Base-by-base conservation (phyloP, 495 filamentous ascomycete species). In the Monascus purpureus region DNA sequence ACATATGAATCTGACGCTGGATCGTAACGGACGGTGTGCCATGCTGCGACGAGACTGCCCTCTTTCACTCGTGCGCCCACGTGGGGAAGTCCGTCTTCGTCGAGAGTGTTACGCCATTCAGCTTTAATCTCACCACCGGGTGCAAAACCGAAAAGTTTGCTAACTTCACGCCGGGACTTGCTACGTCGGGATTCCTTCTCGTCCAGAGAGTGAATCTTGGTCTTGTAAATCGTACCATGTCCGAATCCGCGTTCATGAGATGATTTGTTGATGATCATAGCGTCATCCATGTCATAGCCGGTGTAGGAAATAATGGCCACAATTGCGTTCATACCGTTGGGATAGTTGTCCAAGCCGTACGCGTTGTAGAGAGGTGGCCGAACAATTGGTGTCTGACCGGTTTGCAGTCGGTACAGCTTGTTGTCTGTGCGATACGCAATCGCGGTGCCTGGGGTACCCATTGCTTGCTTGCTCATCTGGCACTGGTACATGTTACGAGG, bases 401-500 rank as follows among this genome's bases (percentile, higher is more conserved):
- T 93, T 60, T 97, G 90, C 20, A 97, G 58, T 37, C 79, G 78
- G 57, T 97, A 97, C 48, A 79, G 67, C 61, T 97, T 97, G 67
- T 97, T 97, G 63, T 97, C 90, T 20, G 85, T 87, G 38, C 90
- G 80, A 53, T 92, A 81, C 18, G 72, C 69, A 35, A 92, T 62
- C 0, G 90, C 77, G 6, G 88, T 82, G 31, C 80, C 87, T 15
- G 90, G 90, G 4, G 90, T 97, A 43, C 90, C 90, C 90, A 97
- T 97, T 2, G 88, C 78, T 62, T 97, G 90, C 55, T 97, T 97
- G 55, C 86, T 84, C 90, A 97, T 97, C 63, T 97, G 90, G 57
- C 88, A 93, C 55, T 96, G 90, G 58, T 97, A 97, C 90, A 97
- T 96, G 57, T 97, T 97, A 66, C 90, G 71, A 8, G 90, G 90